phyloP scores from a whole-genome alignment of 2,329 filamentous ascomycete genomes.

The Pseudocercospora crystallina region DNA sequence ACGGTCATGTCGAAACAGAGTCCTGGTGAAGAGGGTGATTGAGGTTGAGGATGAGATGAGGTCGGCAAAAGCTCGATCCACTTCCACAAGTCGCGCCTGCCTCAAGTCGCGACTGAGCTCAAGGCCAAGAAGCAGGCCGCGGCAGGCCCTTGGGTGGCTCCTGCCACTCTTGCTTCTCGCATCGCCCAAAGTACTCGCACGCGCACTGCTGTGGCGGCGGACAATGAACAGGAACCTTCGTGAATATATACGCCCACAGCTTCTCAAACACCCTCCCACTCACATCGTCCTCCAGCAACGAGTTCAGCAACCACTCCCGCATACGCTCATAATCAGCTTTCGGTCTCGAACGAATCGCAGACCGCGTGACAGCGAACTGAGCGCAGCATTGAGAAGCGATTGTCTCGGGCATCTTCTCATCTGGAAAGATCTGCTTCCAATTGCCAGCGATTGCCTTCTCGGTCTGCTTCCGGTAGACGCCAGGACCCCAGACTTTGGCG shows the following conservation, averaged over 20 bases:
- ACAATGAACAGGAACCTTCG: slow-evolving; percentile 23
- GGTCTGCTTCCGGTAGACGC: slow-evolving; percentile 24
- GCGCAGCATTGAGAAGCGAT: slow-evolving; percentile 29
- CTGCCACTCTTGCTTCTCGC: slow-evolving; percentile 14
- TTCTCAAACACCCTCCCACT: slow-evolving; percentile 58
- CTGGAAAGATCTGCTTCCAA: slow-evolving; percentile 18
- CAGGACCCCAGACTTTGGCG: slow-evolving; percentile 28
- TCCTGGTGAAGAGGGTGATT: not conserved
- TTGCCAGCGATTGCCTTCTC: slow-evolving; percentile 18
- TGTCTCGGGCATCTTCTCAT: slow-evolving; percentile 40
- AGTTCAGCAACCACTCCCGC: slow-evolving; percentile 51
- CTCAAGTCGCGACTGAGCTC: not conserved
- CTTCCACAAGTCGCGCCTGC: slow-evolving; percentile 21
- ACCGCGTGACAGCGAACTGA: slow-evolving; percentile 37
- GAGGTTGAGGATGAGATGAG: not conserved
- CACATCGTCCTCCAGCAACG: slow-evolving; percentile 48
- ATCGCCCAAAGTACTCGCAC: slow-evolving; percentile 25
- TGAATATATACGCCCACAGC: slow-evolving; percentile 55
- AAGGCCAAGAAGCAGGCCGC: slow-evolving; percentile 36
- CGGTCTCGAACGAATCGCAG: slow-evolving; percentile 30
- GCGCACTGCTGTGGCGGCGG: slow-evolving; percentile 23
- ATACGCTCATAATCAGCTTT: slow-evolving; percentile 38
- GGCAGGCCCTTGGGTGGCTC: slow-evolving; percentile 15
- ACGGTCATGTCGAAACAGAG: not conserved
- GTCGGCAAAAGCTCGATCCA: slow-evolving; percentile 31